Percentiles rank a stretch among this genome's conserved stretches.
Evolutionary conservation across 169 alveolate genomes (phyloP).

Genomic region (Amoebophrya sp.): DNA sequence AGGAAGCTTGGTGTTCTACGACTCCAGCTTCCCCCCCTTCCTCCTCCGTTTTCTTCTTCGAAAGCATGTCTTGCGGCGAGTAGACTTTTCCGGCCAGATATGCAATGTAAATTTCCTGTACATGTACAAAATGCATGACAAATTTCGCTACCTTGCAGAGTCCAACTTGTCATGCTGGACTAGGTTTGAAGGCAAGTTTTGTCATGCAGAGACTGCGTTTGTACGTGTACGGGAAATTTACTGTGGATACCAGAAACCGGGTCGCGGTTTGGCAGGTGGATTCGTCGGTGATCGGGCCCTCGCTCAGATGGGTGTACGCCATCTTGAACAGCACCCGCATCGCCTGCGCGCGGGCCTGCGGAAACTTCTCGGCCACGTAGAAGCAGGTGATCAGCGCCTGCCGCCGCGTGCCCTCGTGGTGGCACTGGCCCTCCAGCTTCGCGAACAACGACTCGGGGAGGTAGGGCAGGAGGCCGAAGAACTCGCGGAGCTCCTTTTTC

Average conservation of each 20-base stretch:
- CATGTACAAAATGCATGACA: no score
- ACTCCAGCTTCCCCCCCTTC: no score
- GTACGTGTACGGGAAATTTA: no score
- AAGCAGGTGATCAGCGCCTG: constrained; percentile 14
- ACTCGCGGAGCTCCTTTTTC: background rate
- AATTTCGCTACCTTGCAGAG: no score
- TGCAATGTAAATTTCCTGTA: no score
- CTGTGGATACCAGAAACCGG: no score
- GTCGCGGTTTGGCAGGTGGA: background rate
- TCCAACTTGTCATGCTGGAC: no score
- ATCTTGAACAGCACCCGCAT: background rate
- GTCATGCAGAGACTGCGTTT: no score
- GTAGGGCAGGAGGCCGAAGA: background rate
- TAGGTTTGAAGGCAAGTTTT: no score
- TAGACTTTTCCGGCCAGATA: background rate
- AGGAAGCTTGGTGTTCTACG: no score
- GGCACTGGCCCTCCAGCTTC: constrained; percentile 15
- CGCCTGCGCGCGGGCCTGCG: background rate
- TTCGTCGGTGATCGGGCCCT: background rate
- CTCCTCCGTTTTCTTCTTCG: no score
- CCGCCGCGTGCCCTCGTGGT: background rate
- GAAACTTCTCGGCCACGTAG: constrained; percentile 21
- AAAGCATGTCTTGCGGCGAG: background rate
- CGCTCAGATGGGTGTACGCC: background rate
- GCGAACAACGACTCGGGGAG: background rate